phyloP scores from a whole-genome alignment of 2,329 filamentous ascomycete genomes.

The Pseudodiploospora longispora region DNA sequence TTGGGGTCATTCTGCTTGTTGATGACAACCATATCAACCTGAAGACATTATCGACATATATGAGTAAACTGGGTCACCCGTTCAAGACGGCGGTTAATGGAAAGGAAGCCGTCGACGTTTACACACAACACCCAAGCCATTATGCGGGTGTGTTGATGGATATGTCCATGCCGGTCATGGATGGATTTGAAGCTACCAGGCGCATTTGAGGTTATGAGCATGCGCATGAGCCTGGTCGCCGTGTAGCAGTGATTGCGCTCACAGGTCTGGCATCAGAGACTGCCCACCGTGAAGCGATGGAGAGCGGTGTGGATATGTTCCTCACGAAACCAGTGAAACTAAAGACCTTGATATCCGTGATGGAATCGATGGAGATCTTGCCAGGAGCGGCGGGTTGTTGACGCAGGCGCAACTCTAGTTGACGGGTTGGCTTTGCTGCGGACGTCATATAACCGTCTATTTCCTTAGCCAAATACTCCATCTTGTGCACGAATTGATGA shows the following conservation, averaged over 20 bases:
- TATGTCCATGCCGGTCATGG: conserved; percentile 46
- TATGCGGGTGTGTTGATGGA: conserved; percentile 31
- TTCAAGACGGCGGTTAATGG: conserved; percentile 18
- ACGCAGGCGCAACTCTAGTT: too few relatives aligned
- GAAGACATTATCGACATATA: conserved; percentile 19
- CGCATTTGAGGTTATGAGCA: conserved; percentile 38
- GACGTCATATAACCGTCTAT: too few relatives aligned
- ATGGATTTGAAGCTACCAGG: conserved; percentile 38
- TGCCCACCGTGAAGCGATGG: conserved; percentile 42
- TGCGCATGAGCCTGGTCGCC: conserved; percentile 23
- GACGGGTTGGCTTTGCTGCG: too few relatives aligned
- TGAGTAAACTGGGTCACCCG: conserved; percentile 18
- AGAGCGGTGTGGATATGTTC: conserved; percentile 42
- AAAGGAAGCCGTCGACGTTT: conserved; percentile 18
- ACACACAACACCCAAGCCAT: conserved; percentile 5
- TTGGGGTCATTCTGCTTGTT: conserved; percentile 16
- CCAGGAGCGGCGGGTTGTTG: too few relatives aligned
- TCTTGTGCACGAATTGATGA: too few relatives aligned
- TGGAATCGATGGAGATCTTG: conserved; percentile 5
- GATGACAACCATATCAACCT: conserved; percentile 31
- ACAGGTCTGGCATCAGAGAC: conserved; percentile 39
- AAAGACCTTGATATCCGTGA: conserved; percentile 21
- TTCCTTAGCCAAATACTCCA: too few relatives aligned
- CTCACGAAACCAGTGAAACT: conserved; percentile 43
- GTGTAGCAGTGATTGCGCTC: conserved; percentile 39